Conservation (phyloP, 176 grass and related monocot genomes). For the Alloteropsis semialata region DNA sequence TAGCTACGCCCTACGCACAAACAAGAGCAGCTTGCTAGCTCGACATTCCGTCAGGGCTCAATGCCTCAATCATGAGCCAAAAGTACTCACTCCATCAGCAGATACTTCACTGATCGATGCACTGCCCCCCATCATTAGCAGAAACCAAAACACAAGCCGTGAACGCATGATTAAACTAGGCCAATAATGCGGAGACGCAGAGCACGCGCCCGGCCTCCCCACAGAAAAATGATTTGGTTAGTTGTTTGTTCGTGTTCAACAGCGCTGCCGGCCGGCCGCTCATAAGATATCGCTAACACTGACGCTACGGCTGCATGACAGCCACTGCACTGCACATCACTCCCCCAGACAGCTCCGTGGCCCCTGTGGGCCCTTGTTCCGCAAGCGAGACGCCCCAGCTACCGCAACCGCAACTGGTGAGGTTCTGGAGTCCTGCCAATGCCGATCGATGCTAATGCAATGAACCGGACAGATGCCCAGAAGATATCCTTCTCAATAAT, state of each 20-base stretch:
- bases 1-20: background rate
- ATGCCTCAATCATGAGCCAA: constrained; percentile 6
- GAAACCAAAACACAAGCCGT: background rate
- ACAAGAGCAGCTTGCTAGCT: background rate
- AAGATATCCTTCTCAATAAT: background rate
- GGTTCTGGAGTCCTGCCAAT: background rate
- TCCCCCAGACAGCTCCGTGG: background rate
- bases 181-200: background rate
- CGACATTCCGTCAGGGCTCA: background rate
- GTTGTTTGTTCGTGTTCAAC: background rate
- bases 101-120: too few species aligned
- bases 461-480: constrained; percentile 18
- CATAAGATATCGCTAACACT: constrained; percentile 11
- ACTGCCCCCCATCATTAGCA: constrained; percentile 16
- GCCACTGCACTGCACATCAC: background rate
- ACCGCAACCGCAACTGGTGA: constrained; percentile 2
- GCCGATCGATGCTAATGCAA: background rate
- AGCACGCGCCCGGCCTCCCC: background rate
- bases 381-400: constrained; percentile 38
- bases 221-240: constrained; percentile 4
- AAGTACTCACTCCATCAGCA: background rate
- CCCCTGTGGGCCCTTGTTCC: background rate
- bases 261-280: background rate
- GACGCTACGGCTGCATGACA: background rate
- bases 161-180: background rate